Evolutionary conservation across 2,329 filamentous ascomycete genomes (phyloP), one percentile per base, ranked within the genome.

Genomic region (Scedosporium aurantiacum): DNA sequence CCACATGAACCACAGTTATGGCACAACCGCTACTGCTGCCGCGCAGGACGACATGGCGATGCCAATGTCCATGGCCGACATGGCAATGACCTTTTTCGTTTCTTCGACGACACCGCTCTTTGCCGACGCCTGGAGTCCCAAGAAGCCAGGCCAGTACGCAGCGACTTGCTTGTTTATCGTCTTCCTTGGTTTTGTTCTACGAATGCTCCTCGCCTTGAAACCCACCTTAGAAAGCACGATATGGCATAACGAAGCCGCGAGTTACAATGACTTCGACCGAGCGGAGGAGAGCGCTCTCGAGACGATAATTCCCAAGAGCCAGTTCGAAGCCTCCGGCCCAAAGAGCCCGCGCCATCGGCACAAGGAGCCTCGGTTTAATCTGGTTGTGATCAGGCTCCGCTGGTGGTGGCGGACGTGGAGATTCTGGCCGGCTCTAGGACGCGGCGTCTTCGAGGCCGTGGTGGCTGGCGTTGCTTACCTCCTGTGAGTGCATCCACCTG

Each of bases 121-220:
- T 70, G 87, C 87, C 14, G 70, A 74, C 10, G 70, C 75, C 62
- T 96, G 90, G 89, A 86, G 85, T 2, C 90, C 91, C 2, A 74
- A 70, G 18, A 84, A 76, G 23, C 76, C 79, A 6, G 88, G 86
- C 65, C 75, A 79, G 59, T 96, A 95, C 72, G 89, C 89, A 2
- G 91, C 84, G 62, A 93, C 89, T 40, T 92, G 91, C 76, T 87
- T 95, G 70, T 95, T 95, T 73, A 79, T 95, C 61, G 85, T 95
- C 71, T 65, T 87, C 54, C 83, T 96, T 54, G 86, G 83, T 60
- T 76, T 84, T 63, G 70, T 86, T 59, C 83, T 87, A 69, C 86
- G 90, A 55, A 74, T 78, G 16, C 76, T 93, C 21, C 76, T 90
- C 57, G 43, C 43, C 14, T 16, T 47, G 5, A 47, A 47, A 21